These are phyloP conservation scores for Fusarium incarnatum DNA, from an alignment of 2,329 filamentous ascomycete species.

Conservation along the genomic window DNA sequence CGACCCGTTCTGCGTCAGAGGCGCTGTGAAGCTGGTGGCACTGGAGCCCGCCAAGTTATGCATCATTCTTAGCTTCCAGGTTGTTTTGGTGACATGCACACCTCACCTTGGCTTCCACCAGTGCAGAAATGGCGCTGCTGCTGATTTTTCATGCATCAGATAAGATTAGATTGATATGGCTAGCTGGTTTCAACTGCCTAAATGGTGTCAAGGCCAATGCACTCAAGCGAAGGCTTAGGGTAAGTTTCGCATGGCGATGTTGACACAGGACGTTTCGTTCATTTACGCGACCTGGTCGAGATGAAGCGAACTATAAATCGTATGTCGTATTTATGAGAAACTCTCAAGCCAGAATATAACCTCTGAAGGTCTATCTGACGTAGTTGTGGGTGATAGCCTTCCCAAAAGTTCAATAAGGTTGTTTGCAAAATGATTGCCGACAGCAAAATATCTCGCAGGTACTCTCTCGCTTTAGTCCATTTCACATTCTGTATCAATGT, in stretches of 20 bases:
- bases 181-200: background rate
- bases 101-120: background rate
- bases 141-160: background rate
- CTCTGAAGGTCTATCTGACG: rapidly evolving
- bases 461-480: background rate
- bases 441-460: too few relatives aligned
- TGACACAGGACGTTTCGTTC: background rate
- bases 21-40: background rate
- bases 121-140: background rate
- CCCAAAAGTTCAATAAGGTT: too few relatives aligned
- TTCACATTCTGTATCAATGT: too few relatives aligned
- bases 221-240: background rate
- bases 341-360: rapidly evolving
- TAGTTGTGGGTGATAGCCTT: too few relatives aligned
- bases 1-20: background rate
- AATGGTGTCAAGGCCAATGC: background rate
- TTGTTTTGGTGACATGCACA: background rate
- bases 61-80: background rate
- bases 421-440: rapidly evolving
- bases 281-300: background rate
- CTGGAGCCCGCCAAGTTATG: background rate
- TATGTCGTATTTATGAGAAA: background rate
- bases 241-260: background rate
- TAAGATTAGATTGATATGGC: constrained; percentile 24
- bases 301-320: background rate